Base-by-base conservation (phyloP, 352 stramenopile species). In the Pythium diclinum region DNA sequence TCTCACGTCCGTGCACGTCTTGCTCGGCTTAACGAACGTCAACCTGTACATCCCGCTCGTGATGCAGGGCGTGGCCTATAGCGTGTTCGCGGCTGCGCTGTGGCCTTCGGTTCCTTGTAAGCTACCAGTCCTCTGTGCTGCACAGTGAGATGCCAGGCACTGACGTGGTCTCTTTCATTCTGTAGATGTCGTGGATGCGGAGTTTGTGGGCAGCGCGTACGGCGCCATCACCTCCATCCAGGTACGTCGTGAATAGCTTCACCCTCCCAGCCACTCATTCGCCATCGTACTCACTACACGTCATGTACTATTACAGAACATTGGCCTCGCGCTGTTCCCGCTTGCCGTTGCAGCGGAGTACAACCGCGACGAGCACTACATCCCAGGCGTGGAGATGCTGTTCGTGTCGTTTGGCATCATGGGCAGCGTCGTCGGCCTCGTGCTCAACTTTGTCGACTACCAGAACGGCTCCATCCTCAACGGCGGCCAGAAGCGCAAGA, bases 171-270 rank as follows among this genome's bases (percentile, higher is more conserved):
- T 28, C 25, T 28, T 28, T 28, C 54, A 54, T 2, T 51, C 36
- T 23, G 13, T 56, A 85, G 85, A 97, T 48, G 85, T 97, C 47
- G 92, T 98, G 6, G 77, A 95, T 46, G 73, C 85, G 47, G 85
- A 92, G 63, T 87, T 91, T 42, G 85, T 94, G 11, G 94, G 93
- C 40, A 97, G 88, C 51, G 94, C 92, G 4, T 98, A 97, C 71
- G 94, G 94, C 25, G 80, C 95, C 8, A 96, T 98, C 65, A 97
- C 91, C 30, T 92, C 89, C n/a, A 94, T 97, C 34, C 93, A 94
- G 71, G 85, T 91, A 48, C n/a, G 72, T 47, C 6, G 3, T 28
- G 25, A 28, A 28, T 28, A 28, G 25, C 25, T 28, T 28, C 25
- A 28, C 25, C 25, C 25, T 28, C 25, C 25, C 25, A 28, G 25